phyloP scores from a whole-genome alignment of 345 rosid species.

The Boechera divaricarpa region DNA sequence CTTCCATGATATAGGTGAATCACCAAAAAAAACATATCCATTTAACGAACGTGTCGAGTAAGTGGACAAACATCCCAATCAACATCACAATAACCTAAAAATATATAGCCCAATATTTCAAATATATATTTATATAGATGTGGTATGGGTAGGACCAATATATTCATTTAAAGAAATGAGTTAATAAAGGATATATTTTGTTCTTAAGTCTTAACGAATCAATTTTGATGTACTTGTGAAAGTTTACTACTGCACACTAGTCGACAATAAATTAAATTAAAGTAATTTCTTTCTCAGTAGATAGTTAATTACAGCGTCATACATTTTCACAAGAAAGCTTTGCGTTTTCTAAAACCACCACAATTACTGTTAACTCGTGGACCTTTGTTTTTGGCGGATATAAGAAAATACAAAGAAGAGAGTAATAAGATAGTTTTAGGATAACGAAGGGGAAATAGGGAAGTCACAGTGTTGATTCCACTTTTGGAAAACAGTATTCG shows the following conservation, averaged over 20 bases:
- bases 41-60: no score
- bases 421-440: not conserved
- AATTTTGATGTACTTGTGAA: conserved; percentile 20
- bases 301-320: not conserved
- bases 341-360: not conserved
- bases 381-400: not conserved
- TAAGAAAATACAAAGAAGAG: not conserved
- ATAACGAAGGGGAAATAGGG: not conserved
- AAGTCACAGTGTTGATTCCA: conserved; percentile 24
- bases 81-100: no score
- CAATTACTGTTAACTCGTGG: not conserved
- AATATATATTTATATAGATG: not conserved
- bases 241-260: not conserved
- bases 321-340: not conserved
- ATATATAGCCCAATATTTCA: no score
- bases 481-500: conserved; percentile 17
- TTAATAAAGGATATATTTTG: conserved; percentile 21
- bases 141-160: conserved; percentile 24
- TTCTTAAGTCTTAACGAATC: conserved; percentile 1
- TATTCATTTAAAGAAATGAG: conserved; percentile 13
- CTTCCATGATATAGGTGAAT: no score
- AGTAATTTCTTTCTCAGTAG: not conserved
- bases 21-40: no score
- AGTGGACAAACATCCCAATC: no score
- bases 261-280: not conserved